A percentile compares a stretch with the other conserved stretches of the same genome.
These are phyloP conservation scores for Thielaviopsis ethacetica DNA, from an alignment of 2,329 filamentous ascomycete species.

Conservation along the genomic window DNA sequence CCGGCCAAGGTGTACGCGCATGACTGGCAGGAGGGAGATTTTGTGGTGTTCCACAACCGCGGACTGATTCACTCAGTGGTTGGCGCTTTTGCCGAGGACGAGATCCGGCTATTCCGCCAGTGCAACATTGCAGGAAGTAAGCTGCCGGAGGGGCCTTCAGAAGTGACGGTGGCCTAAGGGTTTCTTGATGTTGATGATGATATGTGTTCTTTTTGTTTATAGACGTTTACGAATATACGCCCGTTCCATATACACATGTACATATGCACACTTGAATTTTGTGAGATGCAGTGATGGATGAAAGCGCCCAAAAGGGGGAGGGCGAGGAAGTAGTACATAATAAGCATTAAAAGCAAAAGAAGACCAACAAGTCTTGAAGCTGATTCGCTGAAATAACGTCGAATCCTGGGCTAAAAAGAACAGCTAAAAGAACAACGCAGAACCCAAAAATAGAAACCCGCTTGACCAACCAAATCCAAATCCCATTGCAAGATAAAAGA, in stretches of 20 bases:
- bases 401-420: background rate
- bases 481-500: background rate
- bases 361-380: background rate
- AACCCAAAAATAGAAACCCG: background rate
- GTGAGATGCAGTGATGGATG: background rate
- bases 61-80: conserved; percentile 62
- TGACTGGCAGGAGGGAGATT: conserved; percentile 61
- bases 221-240: background rate
- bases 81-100: conserved; percentile 55
- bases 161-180: background rate
- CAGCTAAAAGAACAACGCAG: background rate
- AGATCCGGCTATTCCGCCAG: conserved; percentile 60
- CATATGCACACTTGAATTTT: background rate
- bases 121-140: conserved; percentile 60
- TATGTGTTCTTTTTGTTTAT: background rate
- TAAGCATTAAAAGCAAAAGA: background rate
- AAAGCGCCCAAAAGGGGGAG: background rate
- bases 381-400: background rate
- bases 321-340: background rate
- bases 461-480: background rate
- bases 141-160: conserved; percentile 32
- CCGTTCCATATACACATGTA: background rate
- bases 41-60: conserved; percentile 66
- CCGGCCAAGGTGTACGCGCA: conserved; percentile 54
- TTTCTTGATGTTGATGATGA: background rate